A percentile compares a stretch with the other conserved stretches of the same genome.
Evolutionary conservation across 2,329 filamentous ascomycete species (phyloP).

Genomic region (Periconia macrospinosa): DNA sequence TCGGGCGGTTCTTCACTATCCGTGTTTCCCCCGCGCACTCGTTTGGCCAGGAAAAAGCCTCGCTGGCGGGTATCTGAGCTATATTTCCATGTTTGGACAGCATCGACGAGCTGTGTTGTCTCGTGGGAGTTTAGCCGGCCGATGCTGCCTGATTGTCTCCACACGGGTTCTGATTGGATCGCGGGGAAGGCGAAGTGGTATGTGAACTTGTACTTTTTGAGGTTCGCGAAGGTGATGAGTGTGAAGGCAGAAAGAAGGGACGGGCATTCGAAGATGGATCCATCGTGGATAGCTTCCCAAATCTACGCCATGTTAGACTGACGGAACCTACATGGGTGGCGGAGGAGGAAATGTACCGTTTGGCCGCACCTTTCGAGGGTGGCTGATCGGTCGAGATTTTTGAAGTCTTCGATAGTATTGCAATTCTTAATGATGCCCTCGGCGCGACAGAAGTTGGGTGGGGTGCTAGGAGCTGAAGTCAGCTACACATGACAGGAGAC

Average conservation of each 20-base stretch:
- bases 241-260: slow-evolving; percentile 88
- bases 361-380: slow-evolving; percentile 78
- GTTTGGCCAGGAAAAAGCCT: slow-evolving; percentile 95
- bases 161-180: slow-evolving; percentile 82
- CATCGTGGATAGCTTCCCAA: slow-evolving; percentile 96
- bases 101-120: slow-evolving; percentile 76
- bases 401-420: slow-evolving; percentile 94
- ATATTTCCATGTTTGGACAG: slow-evolving; percentile 85
- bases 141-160: slow-evolving; percentile 57
- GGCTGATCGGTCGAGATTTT: slow-evolving; percentile 74
- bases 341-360: slow-evolving; percentile 58
- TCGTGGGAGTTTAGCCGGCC: slow-evolving; percentile 65
- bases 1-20: slow-evolving; percentile 40
- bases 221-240: slow-evolving; percentile 87
- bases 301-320: slow-evolving; percentile 61
- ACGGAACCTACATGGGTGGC: slow-evolving; percentile 16
- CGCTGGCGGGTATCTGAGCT: slow-evolving; percentile 79
- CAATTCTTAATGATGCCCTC: slow-evolving; percentile 95
- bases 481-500: background rate
- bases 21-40: slow-evolving; percentile 48
- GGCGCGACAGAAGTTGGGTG: slow-evolving; percentile 66
- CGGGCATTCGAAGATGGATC: slow-evolving; percentile 92
- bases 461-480: slow-evolving; percentile 24
- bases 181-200: slow-evolving; percentile 98
- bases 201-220: slow-evolving; percentile 97